Base-by-base conservation (phyloP, 1,284 basidiomycete genomes). In the Malassezia cuniculi region DNA sequence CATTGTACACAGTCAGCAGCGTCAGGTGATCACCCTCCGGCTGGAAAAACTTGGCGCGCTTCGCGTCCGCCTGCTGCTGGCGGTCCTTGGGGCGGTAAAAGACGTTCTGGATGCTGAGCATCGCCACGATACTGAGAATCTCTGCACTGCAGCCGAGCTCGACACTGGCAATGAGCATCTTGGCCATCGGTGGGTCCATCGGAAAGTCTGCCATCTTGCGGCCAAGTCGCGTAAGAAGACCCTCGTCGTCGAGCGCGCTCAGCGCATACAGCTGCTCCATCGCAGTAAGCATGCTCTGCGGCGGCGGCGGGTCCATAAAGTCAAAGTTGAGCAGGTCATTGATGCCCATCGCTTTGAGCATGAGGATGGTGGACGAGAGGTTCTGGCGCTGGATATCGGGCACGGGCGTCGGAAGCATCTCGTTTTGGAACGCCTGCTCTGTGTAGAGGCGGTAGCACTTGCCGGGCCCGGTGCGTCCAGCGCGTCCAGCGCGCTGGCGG, bases 171-270 rank as follows among this genome's bases (percentile, higher is more conserved):
- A 97, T 95, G 38, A 99, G 71, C 87, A 94, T 95, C 72, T 97
- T 97, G 8, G 90, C 87, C 47, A 89, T 71, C 3, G 84, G 78
- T 5, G 90, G 93, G 50, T 95, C 89, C 79, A 95, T 85, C 5
- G 93, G 93, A 72, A 95, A 90, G 66, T 97, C 90, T 1, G 93
- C 90, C 93, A 99, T 97, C 71, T 97, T 97, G 42, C 90, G 76
- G 1, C 90, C 93, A 10, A 95, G 72, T 12, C 85, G 76, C 1
- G 93, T 99, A 56, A 99, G 71, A 7, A 95, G 71, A 4, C 93
- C 93, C 70, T 95, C 93, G 55, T 95, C 87, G 58, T 97, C 93
- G 24, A 97, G 73, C 3, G 90, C 93, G 0, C 86, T 90, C 5
- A 97, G 74, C 1, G 89, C 90, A 68, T 93, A 95, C 3, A 97